Evolutionary conservation across 345 rosid species (phyloP).

Genomic region (Gossypium australe): DNA sequence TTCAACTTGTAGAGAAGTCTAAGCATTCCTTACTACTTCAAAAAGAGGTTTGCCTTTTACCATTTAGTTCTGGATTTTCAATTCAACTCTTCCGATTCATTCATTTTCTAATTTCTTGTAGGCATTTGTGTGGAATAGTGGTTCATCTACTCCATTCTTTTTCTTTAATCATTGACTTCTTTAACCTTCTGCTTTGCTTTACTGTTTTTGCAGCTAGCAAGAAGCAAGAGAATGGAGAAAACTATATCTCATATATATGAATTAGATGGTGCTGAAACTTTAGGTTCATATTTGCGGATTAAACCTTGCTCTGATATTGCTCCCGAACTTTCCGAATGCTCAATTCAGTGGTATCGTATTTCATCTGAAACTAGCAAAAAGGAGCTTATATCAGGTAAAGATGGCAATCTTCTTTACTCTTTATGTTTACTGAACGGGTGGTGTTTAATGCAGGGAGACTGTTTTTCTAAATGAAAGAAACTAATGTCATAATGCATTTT

Average conservation of each 20-base stretch:
- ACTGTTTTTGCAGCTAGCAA: constrained; percentile 47
- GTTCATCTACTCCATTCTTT: not conserved
- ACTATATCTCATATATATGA: constrained; percentile 50
- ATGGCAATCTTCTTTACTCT: not conserved
- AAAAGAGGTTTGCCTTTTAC: constrained; percentile 9
- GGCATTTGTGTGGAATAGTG: not conserved
- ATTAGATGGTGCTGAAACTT: constrained; percentile 75
- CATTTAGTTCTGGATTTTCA: not conserved
- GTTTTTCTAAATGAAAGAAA: not conserved
- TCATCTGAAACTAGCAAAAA: constrained; percentile 66
- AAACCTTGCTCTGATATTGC: constrained; percentile 57
- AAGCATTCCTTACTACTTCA: constrained; percentile 17
- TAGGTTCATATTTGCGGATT: constrained; percentile 76
- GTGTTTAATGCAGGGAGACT: not conserved
- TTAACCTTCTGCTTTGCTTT: constrained; percentile 12
- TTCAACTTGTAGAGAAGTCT: constrained; percentile 19
- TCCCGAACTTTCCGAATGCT: constrained; percentile 68
- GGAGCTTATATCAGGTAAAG: constrained; percentile 79
- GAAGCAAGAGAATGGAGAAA: constrained; percentile 55
- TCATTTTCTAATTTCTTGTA: not conserved
- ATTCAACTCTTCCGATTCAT: not conserved
- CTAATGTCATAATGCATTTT: not conserved
- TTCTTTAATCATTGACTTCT: not conserved
- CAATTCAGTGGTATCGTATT: constrained; percentile 81
- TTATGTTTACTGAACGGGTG: not conserved